Evolutionary conservation across 2,329 filamentous ascomycete species (phyloP), one percentile per base, ranked within the genome.

Genomic region (Zelopaecilomyces penicillatus): DNA sequence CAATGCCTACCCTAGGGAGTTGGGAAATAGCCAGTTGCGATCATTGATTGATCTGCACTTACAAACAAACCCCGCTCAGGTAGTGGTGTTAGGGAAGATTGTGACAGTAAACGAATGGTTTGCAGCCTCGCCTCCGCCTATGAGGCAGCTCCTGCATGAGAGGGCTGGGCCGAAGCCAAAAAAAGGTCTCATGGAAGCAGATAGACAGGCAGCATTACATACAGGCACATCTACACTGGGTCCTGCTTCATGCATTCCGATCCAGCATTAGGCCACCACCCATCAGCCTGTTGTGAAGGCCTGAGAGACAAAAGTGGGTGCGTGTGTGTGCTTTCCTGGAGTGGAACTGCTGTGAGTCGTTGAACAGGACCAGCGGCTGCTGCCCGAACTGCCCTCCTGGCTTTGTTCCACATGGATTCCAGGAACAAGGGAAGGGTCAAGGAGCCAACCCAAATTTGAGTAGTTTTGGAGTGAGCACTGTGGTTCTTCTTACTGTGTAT

Each of bases 161-260:
- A 51, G 46, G 42, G 50, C 43, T 40, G 44, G 47, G 48, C 47
- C 43, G 11, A 38, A 41, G 34, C 28, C n/a, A 36, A 28, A 31
- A 27, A 39, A 27, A 30, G 44, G 31, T 33, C 30, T 26, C 33
- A 44, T 46, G 48, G 42, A 47, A 49, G 47, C 46, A 50, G 51
- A 50, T 47, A 52, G 42, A 43, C 49, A 48, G 51, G 51, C 52
- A 58, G 50, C 50, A 59, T 60, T 58, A 19, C 33, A 44, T 46
- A 47, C 43, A 47, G 50, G 47, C 46, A 50, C 50, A 50, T 47
- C 51, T 41, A 43, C 49, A 48, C 50, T 50, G 51, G 57, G 50
- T 50, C 58, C 59, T 58, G 60, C 58, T 61, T 64, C 50, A 62
- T 65, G 58, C 61, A 63, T 61, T 61, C 57, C 57, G 51, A 52